Conservation (phyloP, 257 asterid species). For the Echium plantagineum region DNA sequence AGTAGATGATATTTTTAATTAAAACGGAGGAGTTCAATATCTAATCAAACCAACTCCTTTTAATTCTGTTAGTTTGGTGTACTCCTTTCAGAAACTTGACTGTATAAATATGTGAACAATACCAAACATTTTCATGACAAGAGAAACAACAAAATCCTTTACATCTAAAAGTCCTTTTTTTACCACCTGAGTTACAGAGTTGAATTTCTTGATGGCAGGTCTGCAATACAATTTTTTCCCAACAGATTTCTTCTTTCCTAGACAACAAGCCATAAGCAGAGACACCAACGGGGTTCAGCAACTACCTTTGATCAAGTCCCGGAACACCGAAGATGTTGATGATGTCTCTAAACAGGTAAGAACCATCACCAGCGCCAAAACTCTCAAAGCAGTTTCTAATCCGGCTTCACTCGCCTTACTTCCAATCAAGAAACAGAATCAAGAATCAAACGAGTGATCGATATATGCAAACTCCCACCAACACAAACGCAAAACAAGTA, state of each 20-base stretch:
- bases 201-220: constrained; percentile 31
- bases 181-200: neutral
- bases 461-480: neutral
- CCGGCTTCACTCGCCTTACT: constrained; percentile 18
- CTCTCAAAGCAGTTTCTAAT: constrained; percentile 20
- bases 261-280: constrained; percentile 19
- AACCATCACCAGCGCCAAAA: constrained; percentile 14
- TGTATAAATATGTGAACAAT: constrained; percentile 3
- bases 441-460: constrained; percentile 5
- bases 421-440: constrained; percentile 19
- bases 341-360: constrained; percentile 17
- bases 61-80: neutral
- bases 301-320: constrained; percentile 17
- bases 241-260: constrained; percentile 42
- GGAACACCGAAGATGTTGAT: constrained; percentile 15
- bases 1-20: too few relatives aligned
- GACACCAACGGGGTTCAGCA: constrained; percentile 21
- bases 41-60: neutral
- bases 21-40: too few relatives aligned
- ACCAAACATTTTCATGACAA: neutral
- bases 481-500: neutral
- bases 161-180: neutral
- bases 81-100: neutral
- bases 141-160: neutral
- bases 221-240: constrained; percentile 51